Evolutionary conservation across 345 rosid genomes (phyloP), one percentile per base, ranked within the genome.

Genomic region (Populus davidiana): DNA sequence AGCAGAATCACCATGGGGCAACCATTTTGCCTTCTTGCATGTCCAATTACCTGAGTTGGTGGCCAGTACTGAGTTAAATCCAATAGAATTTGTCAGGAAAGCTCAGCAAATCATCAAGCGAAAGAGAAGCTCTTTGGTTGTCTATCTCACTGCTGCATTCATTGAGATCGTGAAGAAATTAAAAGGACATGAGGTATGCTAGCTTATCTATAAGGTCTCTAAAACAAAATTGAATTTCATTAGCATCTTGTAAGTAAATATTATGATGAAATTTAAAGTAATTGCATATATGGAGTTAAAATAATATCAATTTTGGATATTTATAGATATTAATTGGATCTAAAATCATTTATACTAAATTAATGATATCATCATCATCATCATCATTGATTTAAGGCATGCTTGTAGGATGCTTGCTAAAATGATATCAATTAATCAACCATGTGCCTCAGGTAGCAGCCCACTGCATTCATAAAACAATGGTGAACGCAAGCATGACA

Each of bases 401-500:
- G 1, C 1, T 10, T 7, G 13, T 6, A 20, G 27, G 27, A 23
- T 18, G 29, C 20, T 20, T 20, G 12, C 27, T 6, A 17, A n/a
- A 20, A 17, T 20, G 8, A 10, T 18, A 20, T 59, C 1, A n/a
- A 59, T 59, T 59, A 56, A 56, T 16, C 10, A 10, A 2, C 2
- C 20, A 7, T 59, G 64, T 59, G 64, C 61, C 27, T 67, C 64
- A 87, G 88, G 85, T 73, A 36, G 79, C 81, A 9, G 78, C 87
- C 0, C 81, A 52, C n/a, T 79, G 77, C 78, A 33, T 82, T 29
- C 79, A 78, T 18, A 69, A 65, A 47, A 83, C 87, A 18, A 18
- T 83, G 43, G 80, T 72, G 61, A 85, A 85, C 61, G 61, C 85
- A 8, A 89, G 90, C 85, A 76, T 85, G 84, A 39, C 65, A 5